Evolutionary conservation across 805 yeast species (phyloP), one percentile per base, ranked within the genome.

Genomic region (Yamadazyma phyllophila): DNA sequence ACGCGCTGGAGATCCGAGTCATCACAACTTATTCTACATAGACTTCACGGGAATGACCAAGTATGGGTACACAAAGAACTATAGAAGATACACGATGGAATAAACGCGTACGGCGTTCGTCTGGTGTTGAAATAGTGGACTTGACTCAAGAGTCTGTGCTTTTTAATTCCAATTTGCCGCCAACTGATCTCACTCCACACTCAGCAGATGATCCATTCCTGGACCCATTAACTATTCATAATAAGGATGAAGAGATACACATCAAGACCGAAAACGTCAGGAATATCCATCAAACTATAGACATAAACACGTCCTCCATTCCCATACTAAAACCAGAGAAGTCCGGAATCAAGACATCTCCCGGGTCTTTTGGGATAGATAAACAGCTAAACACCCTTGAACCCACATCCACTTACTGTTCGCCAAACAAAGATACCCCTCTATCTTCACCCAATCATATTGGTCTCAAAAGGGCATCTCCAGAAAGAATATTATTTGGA

Each of bases 141-240:
- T 43, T 47, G 15, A 51, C 45, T 29, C 51, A 57, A 10, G 40
- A 37, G 13, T 17, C 13, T 12, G 31, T 13, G 9, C 8, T 12
- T 26, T 6, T 15, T 20, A 31, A 26, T 26, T 16, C 26, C 2
- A 11, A 20, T 12, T 9, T 17, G 14, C 29, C 24, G 14, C 31
- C 31, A 11, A 11, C 13, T 29, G 31, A 29, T 29, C 31, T 29
- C 7, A 20, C 24, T 20, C 24, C 24, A 20, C 24, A 20, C 24
- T 20, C 24, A 20, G 24, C 24, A 20, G 24, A 20, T 20, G 31
- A 29, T n/a, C 31, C 31, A 7, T 29, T 29, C 7, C 31, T 29
- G 31, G 31, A 29, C 13, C 31, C 31, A 20, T 20, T 20, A 20
- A 20, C 24, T 20, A 6, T 6, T 4, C 24, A 20, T 20, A 20